A percentile compares a stretch with the other conserved stretches of the same genome.
Evolutionary conservation across 2,329 filamentous ascomycete species (phyloP).

Genomic region (Cladosporium sphaerospermum): DNA sequence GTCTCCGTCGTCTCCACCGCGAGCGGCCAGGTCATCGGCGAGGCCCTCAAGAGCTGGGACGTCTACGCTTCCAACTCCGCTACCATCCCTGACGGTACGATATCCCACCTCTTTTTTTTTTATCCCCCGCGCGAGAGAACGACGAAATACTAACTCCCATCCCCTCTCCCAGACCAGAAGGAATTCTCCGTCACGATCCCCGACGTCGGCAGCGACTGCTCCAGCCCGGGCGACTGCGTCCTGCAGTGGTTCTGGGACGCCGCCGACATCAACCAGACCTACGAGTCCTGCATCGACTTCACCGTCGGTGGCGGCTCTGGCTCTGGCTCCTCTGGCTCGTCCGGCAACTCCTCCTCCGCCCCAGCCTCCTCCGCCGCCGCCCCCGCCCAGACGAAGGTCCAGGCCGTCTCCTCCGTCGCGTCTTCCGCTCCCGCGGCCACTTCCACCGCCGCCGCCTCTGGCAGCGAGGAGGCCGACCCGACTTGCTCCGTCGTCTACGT

Average conservation of each 20-base stretch:
- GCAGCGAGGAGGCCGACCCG: background rate
- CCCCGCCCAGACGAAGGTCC: background rate
- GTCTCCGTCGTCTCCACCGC: slow-evolving; percentile 53
- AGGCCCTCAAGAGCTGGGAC: slow-evolving; percentile 49
- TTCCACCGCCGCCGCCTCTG: background rate
- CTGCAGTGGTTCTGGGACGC: slow-evolving; percentile 61
- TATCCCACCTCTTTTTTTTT: too few species aligned
- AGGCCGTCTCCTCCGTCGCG: background rate
- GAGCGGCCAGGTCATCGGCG: slow-evolving; percentile 41
- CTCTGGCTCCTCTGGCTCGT: background rate
- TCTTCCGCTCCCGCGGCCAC: background rate
- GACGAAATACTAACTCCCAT: too few species aligned
- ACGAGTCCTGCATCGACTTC: slow-evolving; percentile 59
- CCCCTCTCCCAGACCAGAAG: slow-evolving; percentile 33
- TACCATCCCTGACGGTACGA: slow-evolving; percentile 30
- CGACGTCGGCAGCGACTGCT: slow-evolving; percentile 42
- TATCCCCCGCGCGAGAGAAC: too few species aligned
- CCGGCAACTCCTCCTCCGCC: background rate
- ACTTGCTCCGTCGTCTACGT: slow-evolving; percentile 9
- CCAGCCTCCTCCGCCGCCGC: background rate
- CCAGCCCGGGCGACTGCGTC: slow-evolving; percentile 46
- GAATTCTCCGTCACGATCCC: slow-evolving; percentile 52
- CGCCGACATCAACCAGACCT: slow-evolving; percentile 51
- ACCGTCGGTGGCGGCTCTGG: slow-evolving; percentile 29
- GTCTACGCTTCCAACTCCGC: slow-evolving; percentile 47